Base-by-base conservation (phyloP, 1,284 basidiomycete species). In the Ustilago cynodontis region DNA sequence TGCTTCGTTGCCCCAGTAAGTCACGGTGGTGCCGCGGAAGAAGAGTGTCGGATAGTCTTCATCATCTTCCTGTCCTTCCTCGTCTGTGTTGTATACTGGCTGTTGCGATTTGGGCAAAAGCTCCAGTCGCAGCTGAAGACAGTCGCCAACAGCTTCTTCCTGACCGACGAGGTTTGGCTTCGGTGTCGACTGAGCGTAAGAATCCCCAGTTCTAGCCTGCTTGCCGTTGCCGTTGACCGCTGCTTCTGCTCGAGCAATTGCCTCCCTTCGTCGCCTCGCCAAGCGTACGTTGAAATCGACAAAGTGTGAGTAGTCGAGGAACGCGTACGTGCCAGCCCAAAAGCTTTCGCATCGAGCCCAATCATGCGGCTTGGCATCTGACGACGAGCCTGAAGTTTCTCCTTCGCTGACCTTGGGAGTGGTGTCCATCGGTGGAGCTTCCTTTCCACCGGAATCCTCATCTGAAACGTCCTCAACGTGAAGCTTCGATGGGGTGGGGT, bases 341-440 rank as follows among this genome's bases (percentile, higher is more conserved):
- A 75, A 74, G 33, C 75, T 73, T 29, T 81, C 79, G 59, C 79
- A 74, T 18, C 69, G 59, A 20, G 79, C 79, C 74, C 77, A 81
- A 56, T 81, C 79, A 43, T 71, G 54, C 10, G 79, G 78, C 63
- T 81, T 78, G 18, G 63, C 62, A n/a, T 69, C 66, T 9, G 3
- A 3, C 28, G 35, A 26, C 13, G n/a, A n/a, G n/a, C 31, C 20
- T 16, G 59, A 58, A 16, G 56, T 16, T 7, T 16, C 13, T 22
- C 14, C 41, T 28, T 43, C 39, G 39, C 24, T 43, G 41, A 41
- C 26, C 41, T 56, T 16, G n/a, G 37, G 33, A n/a, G 45, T 63
- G 35, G 49, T 28, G 7, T 24, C 50, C 10, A 43, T 45, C 18
- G 50, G 39, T 22, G 66, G 54, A 18, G 22, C 37, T 13, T 45